Percentiles rank a stretch among this genome's conserved stretches.
These are phyloP conservation scores for Hymenoscyphus fructigenus DNA, from an alignment of 2,329 filamentous ascomycete species.

Conservation along the genomic window DNA sequence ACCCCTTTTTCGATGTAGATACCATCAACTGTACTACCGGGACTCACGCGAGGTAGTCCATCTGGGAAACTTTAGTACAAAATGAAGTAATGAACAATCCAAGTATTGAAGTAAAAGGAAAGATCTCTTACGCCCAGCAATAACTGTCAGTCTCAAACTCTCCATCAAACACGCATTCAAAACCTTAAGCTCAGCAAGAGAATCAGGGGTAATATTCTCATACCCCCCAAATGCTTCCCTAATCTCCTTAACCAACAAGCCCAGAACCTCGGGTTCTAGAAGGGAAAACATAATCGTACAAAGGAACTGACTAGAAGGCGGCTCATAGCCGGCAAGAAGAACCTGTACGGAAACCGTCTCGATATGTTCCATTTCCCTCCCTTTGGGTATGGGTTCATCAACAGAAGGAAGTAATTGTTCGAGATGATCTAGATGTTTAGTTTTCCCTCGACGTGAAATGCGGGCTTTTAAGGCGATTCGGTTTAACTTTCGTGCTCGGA, in stretches of 20 bases:
- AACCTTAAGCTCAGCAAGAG: neutral
- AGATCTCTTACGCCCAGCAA: no score
- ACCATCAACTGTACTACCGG: neutral
- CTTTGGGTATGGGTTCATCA: neutral
- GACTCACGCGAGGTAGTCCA: neutral
- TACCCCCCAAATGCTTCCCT: neutral
- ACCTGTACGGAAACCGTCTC: neutral
- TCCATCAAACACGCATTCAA: neutral
- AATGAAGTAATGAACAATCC: no score
- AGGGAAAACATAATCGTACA: slow-evolving; percentile 6
- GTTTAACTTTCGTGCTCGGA: neutral
- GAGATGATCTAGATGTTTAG: neutral
- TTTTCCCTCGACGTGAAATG: neutral
- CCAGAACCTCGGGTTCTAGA: neutral
- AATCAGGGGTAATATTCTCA: neutral
- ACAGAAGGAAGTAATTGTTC: neutral
- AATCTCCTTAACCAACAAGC: neutral
- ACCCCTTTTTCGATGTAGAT: slow-evolving; percentile 1
- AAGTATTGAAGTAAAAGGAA: no score
- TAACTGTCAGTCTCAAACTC: neutral
- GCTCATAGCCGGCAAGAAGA: slow-evolving; percentile 1
- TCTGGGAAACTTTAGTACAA: no score
- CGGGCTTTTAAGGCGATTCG: neutral
- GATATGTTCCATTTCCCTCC: neutral
- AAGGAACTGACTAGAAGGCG: neutral